phyloP scores from a whole-genome alignment of 495 filamentous ascomycete species.

The Aspergillus conjunctus region DNA sequence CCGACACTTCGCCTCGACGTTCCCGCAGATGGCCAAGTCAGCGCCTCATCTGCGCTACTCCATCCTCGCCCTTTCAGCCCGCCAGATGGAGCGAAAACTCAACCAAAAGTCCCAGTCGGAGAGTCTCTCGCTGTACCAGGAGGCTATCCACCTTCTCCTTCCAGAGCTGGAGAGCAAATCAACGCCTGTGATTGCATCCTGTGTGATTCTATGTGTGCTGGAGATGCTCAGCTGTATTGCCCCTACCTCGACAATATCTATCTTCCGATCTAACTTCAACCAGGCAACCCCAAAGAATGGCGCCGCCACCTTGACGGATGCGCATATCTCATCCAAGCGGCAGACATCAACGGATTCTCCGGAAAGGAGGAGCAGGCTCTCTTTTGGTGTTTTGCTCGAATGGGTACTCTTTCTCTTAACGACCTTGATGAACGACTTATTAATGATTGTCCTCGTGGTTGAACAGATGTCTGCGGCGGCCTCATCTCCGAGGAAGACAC shows the following conservation, averaged over 20 bases:
- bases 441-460: too few relatives aligned
- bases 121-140: constrained; percentile 47
- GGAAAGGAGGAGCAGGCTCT: constrained; percentile 45
- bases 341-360: constrained; percentile 43
- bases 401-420: constrained; percentile 33
- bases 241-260: neutral
- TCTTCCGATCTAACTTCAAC: neutral
- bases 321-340: constrained; percentile 44
- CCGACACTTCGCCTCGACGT: constrained; percentile 45
- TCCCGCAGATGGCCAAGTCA: constrained; percentile 43
- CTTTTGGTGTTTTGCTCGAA: constrained; percentile 52
- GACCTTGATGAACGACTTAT: too few relatives aligned
- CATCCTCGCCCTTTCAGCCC: constrained; percentile 46
- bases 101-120: constrained; percentile 40
- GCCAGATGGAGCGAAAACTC: constrained; percentile 46
- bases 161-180: constrained; percentile 43
- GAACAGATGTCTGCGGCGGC: constrained; percentile 43
- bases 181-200: constrained; percentile 43
- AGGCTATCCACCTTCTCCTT: constrained; percentile 43
- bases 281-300: constrained; percentile 45
- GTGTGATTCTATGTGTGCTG: constrained; percentile 45
- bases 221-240: constrained; percentile 46
- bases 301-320: constrained; percentile 51
- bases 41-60: constrained; percentile 43
- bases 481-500: constrained; percentile 47